Percentiles rank a stretch among this genome's conserved stretches.
Evolutionary conservation across 2,329 filamentous ascomycete species (phyloP).

Genomic region (Fusarium mexicanum): DNA sequence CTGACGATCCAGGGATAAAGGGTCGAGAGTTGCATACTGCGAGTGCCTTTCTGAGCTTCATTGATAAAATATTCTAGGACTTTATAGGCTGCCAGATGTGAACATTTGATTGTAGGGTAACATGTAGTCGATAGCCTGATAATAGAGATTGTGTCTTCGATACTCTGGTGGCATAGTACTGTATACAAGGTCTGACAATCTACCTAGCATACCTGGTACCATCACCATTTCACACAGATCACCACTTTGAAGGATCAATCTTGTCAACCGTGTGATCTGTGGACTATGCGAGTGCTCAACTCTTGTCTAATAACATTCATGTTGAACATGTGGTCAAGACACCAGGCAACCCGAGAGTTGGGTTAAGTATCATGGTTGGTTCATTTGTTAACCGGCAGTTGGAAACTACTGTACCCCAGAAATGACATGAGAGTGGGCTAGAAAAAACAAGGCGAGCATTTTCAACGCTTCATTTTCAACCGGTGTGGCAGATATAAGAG

Average conservation of each 20-base stretch:
- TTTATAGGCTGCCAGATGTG: background rate
- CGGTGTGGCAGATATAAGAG: slow-evolving; percentile 27
- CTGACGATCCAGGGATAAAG: slow-evolving; percentile 27
- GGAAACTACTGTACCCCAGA: slow-evolving; percentile 10
- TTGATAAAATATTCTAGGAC: background rate
- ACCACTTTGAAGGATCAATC: background rate
- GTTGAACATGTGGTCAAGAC: slow-evolving; percentile 15
- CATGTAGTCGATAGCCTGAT: background rate
- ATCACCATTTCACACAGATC: background rate
- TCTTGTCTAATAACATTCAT: background rate
- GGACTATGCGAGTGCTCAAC: slow-evolving; percentile 27
- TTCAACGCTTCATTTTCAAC: slow-evolving; percentile 13
- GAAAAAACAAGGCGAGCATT: slow-evolving; percentile 28
- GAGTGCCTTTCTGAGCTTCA: background rate
- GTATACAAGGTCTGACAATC: background rate
- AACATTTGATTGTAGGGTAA: slow-evolving; percentile 8
- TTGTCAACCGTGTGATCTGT: slow-evolving; percentile 16
- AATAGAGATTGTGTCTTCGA: background rate
- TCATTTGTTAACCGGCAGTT: slow-evolving; percentile 10
- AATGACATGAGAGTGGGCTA: background rate
- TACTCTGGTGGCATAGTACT: background rate
- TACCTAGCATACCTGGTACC: background rate
- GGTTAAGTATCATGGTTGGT: slow-evolving; percentile 26
- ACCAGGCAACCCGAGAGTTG: slow-evolving; percentile 10
- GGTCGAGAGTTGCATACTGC: slow-evolving; percentile 17